These are phyloP conservation scores for Trichoderma oligosporum DNA, from an alignment of 2,329 filamentous ascomycete genomes.

Conservation along the genomic window DNA sequence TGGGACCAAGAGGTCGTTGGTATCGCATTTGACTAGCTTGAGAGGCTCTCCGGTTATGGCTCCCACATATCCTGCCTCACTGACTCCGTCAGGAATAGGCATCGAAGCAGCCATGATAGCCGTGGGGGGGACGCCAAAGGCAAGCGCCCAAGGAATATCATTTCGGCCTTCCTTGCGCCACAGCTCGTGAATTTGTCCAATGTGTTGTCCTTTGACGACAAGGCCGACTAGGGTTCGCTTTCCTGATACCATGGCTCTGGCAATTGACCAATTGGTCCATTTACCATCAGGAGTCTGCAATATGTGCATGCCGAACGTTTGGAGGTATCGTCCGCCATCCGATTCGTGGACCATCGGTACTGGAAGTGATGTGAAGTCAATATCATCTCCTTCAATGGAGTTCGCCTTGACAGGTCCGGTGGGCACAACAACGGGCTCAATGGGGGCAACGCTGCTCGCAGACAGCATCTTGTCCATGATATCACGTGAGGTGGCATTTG, in stretches of 20 bases:
- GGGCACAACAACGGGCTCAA: neutral
- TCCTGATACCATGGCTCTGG: constrained; percentile 45
- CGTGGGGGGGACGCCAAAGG: constrained; percentile 47
- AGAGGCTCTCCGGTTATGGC: constrained; percentile 42
- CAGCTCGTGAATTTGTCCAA: constrained; percentile 43
- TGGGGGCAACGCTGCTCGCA: neutral
- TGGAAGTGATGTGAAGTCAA: neutral
- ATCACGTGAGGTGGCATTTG: constrained; percentile 30
- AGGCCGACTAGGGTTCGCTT: constrained; percentile 39
- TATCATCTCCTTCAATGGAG: constrained; percentile 1
- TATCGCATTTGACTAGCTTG: constrained; percentile 51
- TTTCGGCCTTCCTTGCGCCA: constrained; percentile 45
- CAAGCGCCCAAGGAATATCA: constrained; percentile 43
- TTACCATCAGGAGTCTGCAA: neutral
- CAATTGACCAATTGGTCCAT: constrained; percentile 37
- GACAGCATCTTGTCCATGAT: constrained; percentile 42
- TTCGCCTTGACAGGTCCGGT: neutral
- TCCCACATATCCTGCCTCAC: constrained; percentile 47
- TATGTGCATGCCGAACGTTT: neutral
- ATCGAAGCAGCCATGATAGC: constrained; percentile 47
- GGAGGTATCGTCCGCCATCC: neutral
- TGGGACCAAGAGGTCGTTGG: constrained; percentile 46
- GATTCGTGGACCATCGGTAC: neutral
- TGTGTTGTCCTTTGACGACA: constrained; percentile 45
- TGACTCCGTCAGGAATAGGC: constrained; percentile 47